Conservation (phyloP, 176 grass and related monocot genomes). For the Phoenix roebelenii region DNA sequence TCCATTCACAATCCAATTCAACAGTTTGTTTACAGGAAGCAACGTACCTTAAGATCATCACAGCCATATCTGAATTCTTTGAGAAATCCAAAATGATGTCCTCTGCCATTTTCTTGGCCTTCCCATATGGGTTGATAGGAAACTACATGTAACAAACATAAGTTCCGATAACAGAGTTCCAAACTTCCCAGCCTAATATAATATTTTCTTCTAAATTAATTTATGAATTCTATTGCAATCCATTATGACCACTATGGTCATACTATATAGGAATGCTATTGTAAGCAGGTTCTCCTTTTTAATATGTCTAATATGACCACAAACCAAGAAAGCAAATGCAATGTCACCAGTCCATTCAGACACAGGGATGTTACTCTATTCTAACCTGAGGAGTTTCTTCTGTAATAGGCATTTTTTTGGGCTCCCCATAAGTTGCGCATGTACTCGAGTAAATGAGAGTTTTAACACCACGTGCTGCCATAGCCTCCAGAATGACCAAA, state of each 20-base stretch:
- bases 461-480: constrained; percentile 71
- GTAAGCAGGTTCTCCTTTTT: too few species aligned
- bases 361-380: too few species aligned
- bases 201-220: too few species aligned
- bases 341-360: too few species aligned
- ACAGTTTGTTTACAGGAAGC: neutral
- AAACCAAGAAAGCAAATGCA: too few species aligned
- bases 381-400: constrained; percentile 87
- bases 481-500: constrained; percentile 70
- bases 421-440: constrained; percentile 95
- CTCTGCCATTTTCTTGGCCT: constrained; percentile 98
- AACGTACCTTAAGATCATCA: constrained; percentile 89
- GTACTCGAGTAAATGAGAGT: constrained; percentile 96
- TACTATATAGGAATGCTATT: too few species aligned
- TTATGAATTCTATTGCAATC: too few species aligned
- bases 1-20: too few species aligned
- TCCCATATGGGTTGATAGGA: constrained; percentile 96
- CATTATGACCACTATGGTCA: too few species aligned
- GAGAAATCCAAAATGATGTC: constrained; percentile 98
- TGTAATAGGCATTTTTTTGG: constrained; percentile 83
- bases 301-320: too few species aligned
- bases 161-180: too few species aligned
- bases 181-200: too few species aligned
- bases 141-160: constrained; percentile 27
- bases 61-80: constrained; percentile 74